A percentile compares a stretch with the other conserved stretches of the same genome.
Evolutionary conservation across 2,329 filamentous ascomycete genomes (phyloP).

Genomic region (Pseudogymnoascus sp.): DNA sequence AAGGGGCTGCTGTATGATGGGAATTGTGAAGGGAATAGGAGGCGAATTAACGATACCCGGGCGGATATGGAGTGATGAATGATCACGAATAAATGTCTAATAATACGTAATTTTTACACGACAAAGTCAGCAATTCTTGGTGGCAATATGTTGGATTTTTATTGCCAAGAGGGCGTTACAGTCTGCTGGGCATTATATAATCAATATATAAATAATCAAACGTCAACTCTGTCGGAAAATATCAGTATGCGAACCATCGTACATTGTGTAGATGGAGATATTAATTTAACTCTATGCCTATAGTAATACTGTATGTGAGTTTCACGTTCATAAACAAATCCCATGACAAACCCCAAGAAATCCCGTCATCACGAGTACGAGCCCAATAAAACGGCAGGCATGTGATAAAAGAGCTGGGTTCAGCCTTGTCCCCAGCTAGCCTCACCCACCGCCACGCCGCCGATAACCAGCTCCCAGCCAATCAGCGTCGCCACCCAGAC

Average conservation of each 20-base stretch:
- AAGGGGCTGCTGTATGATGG: not conserved
- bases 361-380: not conserved
- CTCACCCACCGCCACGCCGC: not conserved
- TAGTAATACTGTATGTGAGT: not conserved
- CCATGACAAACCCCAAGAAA: not conserved
- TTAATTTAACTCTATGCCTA: not conserved
- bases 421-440: not conserved
- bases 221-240: not conserved
- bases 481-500: not conserved
- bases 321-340: slow-evolving; percentile 1
- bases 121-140: not conserved
- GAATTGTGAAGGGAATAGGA: not conserved
- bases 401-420: not conserved
- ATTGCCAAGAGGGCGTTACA: not conserved
- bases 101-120: not conserved
- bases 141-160: not conserved
- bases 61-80: slow-evolving; percentile 4
- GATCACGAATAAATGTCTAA: not conserved
- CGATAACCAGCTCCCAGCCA: not conserved
- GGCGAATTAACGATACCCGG: slow-evolving; percentile 3
- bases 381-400: not conserved
- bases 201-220: not conserved
- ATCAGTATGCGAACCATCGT: not conserved
- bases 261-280: not conserved
- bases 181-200: not conserved